Evolutionary conservation across 768 basidiomycete species (phyloP).

Genomic region (Termitomyces sp.): DNA sequence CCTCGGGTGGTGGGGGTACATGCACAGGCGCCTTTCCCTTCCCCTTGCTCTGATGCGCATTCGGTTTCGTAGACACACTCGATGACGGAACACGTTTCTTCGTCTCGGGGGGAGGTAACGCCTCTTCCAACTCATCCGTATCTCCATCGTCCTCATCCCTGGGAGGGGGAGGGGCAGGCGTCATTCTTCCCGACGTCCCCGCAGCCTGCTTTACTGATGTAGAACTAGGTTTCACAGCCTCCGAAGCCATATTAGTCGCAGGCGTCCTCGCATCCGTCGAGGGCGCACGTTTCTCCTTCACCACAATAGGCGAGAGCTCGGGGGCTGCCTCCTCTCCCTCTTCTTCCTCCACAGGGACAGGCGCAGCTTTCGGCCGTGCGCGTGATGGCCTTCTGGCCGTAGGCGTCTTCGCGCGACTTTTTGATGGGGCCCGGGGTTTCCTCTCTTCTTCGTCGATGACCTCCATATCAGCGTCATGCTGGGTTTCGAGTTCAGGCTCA

Average conservation of each 20-base stretch:
- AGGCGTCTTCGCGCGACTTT: constrained; percentile 14
- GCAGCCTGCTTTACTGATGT: not conserved
- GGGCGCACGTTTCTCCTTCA: not conserved
- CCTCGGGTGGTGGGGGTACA: not conserved
- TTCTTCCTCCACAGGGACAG: constrained; percentile 18
- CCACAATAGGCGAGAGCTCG: constrained; percentile 4
- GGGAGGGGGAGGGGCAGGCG: not conserved
- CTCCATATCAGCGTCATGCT: constrained; percentile 1
- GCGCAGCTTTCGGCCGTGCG: constrained; percentile 21
- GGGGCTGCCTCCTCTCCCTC: constrained; percentile 19
- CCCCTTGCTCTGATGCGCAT: not conserved
- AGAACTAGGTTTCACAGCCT: not conserved
- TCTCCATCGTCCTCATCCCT: constrained; percentile 3
- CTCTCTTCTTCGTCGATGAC: constrained; percentile 10
- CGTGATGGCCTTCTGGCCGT: constrained; percentile 19
- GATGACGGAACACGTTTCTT: constrained; percentile 2
- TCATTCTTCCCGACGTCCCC: constrained; percentile 9
- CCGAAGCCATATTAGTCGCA: not conserved
- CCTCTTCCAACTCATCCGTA: constrained; percentile 6
- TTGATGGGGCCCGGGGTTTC: constrained; percentile 12
- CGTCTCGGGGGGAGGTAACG: not conserved
- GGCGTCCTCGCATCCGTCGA: not conserved
- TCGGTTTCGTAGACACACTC: not conserved
- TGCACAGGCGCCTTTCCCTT: not conserved
- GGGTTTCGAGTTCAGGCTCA: constrained; percentile 7